A percentile compares a stretch with the other conserved stretches of the same genome.
phyloP scores from a whole-genome alignment of 345 rosid species.

The Mallotus nudiflorus region DNA sequence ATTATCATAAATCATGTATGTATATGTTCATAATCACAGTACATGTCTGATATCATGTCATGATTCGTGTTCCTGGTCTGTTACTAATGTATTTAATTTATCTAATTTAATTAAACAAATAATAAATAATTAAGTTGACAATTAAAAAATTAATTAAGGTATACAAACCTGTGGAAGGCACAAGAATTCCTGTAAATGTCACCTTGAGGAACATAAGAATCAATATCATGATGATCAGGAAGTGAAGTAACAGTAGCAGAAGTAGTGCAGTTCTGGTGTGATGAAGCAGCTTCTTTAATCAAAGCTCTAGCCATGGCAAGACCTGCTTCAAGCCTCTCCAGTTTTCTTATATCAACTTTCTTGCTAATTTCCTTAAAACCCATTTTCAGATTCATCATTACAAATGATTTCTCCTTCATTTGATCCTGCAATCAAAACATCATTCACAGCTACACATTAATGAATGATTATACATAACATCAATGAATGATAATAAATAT shows the following conservation, averaged over 20 bases:
- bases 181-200: conserved; percentile 49
- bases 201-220: conserved; percentile 49
- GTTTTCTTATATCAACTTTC: conserved; percentile 13
- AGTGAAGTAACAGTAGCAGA: too few species aligned
- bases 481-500: not conserved
- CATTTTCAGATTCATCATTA: not conserved
- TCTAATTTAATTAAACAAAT: too few species aligned
- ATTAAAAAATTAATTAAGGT: not conserved
- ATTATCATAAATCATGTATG: too few species aligned
- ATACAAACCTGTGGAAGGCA: conserved; percentile 48
- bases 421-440: too few species aligned
- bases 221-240: conserved; percentile 36
- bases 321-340: conserved; percentile 40
- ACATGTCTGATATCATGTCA: too few species aligned
- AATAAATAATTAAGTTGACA: too few species aligned
- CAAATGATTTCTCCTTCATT: not conserved
- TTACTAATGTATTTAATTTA: too few species aligned
- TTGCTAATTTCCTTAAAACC: not conserved
- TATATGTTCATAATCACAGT: too few species aligned
- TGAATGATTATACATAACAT: not conserved
- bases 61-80: too few species aligned
- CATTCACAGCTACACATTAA: too few species aligned
- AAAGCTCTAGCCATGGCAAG: conserved; percentile 51
- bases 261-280: conserved; percentile 17
- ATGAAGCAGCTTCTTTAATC: conserved; percentile 44